Evolutionary conservation across 176 grass and related monocot genomes (phyloP), one percentile per base, ranked within the genome.

Genomic region (Cenchrus fungigraminus): DNA sequence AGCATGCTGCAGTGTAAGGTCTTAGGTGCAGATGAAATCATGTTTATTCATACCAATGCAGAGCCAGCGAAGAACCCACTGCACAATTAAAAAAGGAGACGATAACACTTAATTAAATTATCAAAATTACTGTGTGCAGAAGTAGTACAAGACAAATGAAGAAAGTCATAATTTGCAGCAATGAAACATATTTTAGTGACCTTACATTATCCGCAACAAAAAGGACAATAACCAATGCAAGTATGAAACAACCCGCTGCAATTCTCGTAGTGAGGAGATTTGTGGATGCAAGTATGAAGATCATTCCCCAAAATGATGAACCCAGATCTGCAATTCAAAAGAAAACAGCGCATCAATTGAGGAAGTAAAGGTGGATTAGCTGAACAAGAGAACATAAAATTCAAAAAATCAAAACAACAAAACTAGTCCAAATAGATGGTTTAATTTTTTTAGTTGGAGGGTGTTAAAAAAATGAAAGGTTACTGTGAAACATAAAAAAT

Each of bases 221-320:
- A 87, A 95, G 89, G 74, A 95, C 96, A 8, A 98, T 62, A 69
- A 98, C 1, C 59, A 98, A 78, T 79, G 96, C 96, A 87, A 98
- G 91, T 63, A 98, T 88, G 86, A 98, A 98, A 70, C 93, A 94
- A 57, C 96, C 96, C 28, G 93, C 91, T 61, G 91, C 91, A 70
- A 98, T 98, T 88, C 93, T 90, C 62, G 96, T 98, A 25, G 96
- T 80, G 3, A 98, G 91, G 45, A 94, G 83, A 90, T 98, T 92
- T 68, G 93, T 98, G 15, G 96, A 95, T 87, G 96, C 82, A 12
- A 99, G 91, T 87, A 99, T 99, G 64, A 99, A 99, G 58, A 99
- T 64, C 97, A 99, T 99, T 86, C 97, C 97, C 97, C 97, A 99
- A 86, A 99, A 99, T 83, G 97, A 96, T 67, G 97, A 99, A 43